Base-by-base conservation (phyloP, 1,284 basidiomycete genomes). In the Microbotryum silenes-acaulis region DNA sequence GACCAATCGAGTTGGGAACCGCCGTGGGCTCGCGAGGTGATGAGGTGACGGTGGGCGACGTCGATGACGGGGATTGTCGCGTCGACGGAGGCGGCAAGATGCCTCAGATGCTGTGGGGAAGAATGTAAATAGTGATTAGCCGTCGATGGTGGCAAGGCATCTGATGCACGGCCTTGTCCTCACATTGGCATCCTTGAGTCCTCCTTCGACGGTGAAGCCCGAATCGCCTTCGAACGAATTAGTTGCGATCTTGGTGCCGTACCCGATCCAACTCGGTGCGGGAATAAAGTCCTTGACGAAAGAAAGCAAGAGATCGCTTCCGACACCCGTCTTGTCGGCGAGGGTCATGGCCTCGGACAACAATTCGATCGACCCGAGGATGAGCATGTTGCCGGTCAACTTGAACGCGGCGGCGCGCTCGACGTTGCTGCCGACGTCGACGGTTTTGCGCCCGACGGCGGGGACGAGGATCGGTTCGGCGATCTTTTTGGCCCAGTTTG, bases 201-300 rank as follows among this genome's bases (percentile, higher is more conserved):
- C 91, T 20, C 89, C 88, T 46, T 86, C 85, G 58, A 93, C 82
- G n/a, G 85, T 80, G 74, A 94, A 93, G n/a, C 90, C 91, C 47
- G 79, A 79, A 10, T 81, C 79, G 21, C 85, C 87, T 64, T 90
- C 85, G 72, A 91, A 93, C 45, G 82, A 78, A 76, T 89, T 83
- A 57, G 82, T 75, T 3, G 82, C 74, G 78, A 90, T 87, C 72
- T 84, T 85, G 48, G 82, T 79, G 31, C 82, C 82, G 70, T 87
- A 87, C n/a, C 79, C 76, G 56, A 84, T 67, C 54, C 82, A 75
- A 47, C 82, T 83, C 62, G 61, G n/a, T 6, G 45, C 46, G 3
- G 64, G 57, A 31, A 70, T n/a, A 29, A 14, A 71, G 79, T 54
- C 63, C 76, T 83, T 81, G 64, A 89, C 79, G 25, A 85, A 78